Conservation (phyloP, 2,329 filamentous ascomycete genomes). For the Cladosporium sp. region DNA sequence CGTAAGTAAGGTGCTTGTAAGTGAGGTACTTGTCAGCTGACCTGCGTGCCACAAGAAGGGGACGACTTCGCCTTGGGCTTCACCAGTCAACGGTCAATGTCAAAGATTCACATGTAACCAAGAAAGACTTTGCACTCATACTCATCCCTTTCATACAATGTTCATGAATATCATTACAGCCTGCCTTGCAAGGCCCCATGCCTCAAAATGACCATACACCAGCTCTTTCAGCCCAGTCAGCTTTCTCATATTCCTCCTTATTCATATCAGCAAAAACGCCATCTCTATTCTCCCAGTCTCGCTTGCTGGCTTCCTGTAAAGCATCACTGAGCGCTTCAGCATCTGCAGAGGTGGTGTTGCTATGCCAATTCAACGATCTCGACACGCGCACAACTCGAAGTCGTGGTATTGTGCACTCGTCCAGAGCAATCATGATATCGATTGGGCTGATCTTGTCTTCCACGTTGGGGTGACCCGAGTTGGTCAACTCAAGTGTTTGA, state of each 20-base stretch:
- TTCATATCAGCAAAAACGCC: conserved; percentile 15
- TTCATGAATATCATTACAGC: conserved; percentile 2
- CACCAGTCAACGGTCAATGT: background rate
- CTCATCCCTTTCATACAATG: conserved; percentile 1
- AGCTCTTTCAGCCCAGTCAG: conserved; percentile 17
- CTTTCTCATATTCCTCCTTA: conserved; percentile 13
- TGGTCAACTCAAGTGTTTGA: conserved; percentile 36
- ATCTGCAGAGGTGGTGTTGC: conserved; percentile 30
- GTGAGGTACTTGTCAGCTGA: background rate
- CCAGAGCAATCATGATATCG: conserved; percentile 38
- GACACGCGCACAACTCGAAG: conserved; percentile 36
- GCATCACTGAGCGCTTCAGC: conserved; percentile 36
- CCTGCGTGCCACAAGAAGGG: too few relatives aligned
- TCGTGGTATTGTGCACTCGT: conserved; percentile 37
- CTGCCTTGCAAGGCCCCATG: background rate
- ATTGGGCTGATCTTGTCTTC: conserved; percentile 37
- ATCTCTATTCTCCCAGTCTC: conserved; percentile 33
- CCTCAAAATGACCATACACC: conserved; percentile 19
- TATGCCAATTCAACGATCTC: conserved; percentile 37
- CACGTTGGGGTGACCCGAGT: conserved; percentile 33
- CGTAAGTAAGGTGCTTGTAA: background rate
- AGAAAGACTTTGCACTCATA: background rate
- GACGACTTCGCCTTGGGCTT: too few relatives aligned
- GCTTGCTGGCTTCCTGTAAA: conserved; percentile 33
- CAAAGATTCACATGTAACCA: background rate